Evolutionary conservation across 495 filamentous ascomycete genomes (phyloP), one percentile per base, ranked within the genome.

Genomic region (Achaetomiella virescens): DNA sequence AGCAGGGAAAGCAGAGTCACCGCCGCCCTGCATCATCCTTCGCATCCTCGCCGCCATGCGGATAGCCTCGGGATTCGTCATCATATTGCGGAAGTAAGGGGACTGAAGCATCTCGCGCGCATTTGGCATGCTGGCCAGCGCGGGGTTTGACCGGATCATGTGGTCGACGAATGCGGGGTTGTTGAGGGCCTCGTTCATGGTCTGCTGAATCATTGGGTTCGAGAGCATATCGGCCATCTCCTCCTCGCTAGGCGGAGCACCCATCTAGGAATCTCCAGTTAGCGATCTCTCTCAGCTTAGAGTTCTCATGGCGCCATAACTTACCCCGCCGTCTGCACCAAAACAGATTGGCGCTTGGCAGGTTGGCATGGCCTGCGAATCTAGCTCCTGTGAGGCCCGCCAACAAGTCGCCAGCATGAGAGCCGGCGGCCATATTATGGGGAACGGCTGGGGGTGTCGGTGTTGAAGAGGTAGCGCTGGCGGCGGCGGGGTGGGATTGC

Each of bases 271-370:
- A 52, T 15, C 1, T 29, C 31, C 6, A 10, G 63, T 78, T 61
- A 76, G 65, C 48, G 44, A 52, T n/a, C 8, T 35, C 9, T 6
- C 14, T 7, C 27, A 25, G 18, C 14, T 10, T 20, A 24, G 44
- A 35, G 44, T 29, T 3, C 7, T 12, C 15, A 48, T 25, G 15
- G 31, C 3, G 17, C n/a, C n/a, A 46, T 9, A 24, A 85, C 92
- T 80, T 80, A 97, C 95, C 38, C 95, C 95, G 57, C 93, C 93
- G 71, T 99, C 95, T 43, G 92, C 89, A 17, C 95, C 95, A 72
- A n/a, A 99, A 99, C 72, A 93, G 82, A 48, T 89, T 89, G 25
- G 84, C 84, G 46, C 87, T 88, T 7, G 95, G 95, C 27, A 99
- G 78, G 60, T 89, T 89, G 33, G 88, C 87, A 69, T 92, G 88